Evolutionary conservation across 2,329 filamentous ascomycete genomes (phyloP), one percentile per base, ranked within the genome.

Genomic region (Blastomyces emzantsi): DNA sequence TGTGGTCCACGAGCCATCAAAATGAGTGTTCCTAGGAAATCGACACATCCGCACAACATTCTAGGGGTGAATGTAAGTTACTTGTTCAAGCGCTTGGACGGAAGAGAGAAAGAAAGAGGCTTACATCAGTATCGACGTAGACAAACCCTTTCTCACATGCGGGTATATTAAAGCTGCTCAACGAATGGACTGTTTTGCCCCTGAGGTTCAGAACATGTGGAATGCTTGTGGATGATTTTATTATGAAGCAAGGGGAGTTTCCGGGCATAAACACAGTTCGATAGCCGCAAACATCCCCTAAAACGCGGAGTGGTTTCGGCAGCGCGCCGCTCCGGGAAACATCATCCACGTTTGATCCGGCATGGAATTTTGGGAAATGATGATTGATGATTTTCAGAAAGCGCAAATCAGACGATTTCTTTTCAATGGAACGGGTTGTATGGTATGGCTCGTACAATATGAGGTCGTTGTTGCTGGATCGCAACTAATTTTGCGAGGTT

Each of bases 401-500:
- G 62, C 86, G 84, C 13, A 97, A 78, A 8, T 82, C 62, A 33
- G 64, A 52, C 5, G 61, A 25, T 33, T 60, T 65, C 49, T 67
- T 65, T 15, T 65, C 68, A 28, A 62, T 47, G 36, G 65, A 65
- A 13, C 57, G 47, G 25, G 63, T 61, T 65, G 78, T 78, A 52
- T 84, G 81, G 69, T 91, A 88, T 1, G 93, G 92, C 72, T 94
- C 87, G 73, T 97, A 99, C 56, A 97, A 83, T 13, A 89, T 88
- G 43, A 97, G 78, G 71, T 97, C 92, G 67, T 96, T 89, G 64
- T 85, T 87, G 11, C 84, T 82, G 59, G 90, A 90, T 60, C 93
- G 89, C 36, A 92, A 79, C 89, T 92, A 67, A 47, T 47, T 59
- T 17, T 39, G 30, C 45, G 39, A 7, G 51, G 22, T 43, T 54